Evolutionary conservation across 176 grass and related monocot species (phyloP).

Genomic region (Guadua angustifolia): DNA sequence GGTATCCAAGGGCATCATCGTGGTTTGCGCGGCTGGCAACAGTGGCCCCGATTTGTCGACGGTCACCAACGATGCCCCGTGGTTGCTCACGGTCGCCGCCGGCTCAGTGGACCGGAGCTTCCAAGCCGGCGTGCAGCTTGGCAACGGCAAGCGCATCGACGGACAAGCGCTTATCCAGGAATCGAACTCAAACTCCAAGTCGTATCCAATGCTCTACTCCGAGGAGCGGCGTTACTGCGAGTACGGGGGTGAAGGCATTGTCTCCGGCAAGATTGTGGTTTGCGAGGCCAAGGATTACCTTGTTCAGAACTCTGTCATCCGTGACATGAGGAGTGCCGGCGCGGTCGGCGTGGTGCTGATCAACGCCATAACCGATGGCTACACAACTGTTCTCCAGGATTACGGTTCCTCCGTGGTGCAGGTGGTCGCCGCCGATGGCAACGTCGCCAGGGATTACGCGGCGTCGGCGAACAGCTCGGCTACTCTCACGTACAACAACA

Average conservation of each 20-base stretch:
- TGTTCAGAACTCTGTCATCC: not conserved
- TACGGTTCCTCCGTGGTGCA: conserved; percentile 31
- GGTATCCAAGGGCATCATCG: too few species aligned
- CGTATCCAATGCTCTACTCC: conserved; percentile 25
- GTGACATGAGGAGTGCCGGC: not conserved
- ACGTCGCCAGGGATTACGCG: not conserved
- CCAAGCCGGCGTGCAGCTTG: not conserved
- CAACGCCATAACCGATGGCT: not conserved
- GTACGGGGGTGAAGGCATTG: too few species aligned
- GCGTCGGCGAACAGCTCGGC: not conserved
- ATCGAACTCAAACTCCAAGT: not conserved
- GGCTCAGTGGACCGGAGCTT: conserved; percentile 43
- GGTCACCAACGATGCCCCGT: conserved; percentile 54
- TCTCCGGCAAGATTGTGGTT: conserved; percentile 34
- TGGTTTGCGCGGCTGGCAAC: too few species aligned
- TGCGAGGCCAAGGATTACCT: not conserved
- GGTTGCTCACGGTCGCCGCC: conserved; percentile 64
- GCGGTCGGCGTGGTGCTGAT: conserved; percentile 35
- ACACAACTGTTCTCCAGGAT: conserved; percentile 26
- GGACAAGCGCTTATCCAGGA: conserved; percentile 7
- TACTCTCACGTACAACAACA: conserved; percentile 16
- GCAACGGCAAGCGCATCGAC: not conserved
- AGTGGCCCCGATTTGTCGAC: too few species aligned
- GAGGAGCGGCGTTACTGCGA: not conserved
- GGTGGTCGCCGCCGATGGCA: not conserved